Percentiles rank a stretch among this genome's conserved stretches.
phyloP scores from a whole-genome alignment of 192 early-diverging fungal species.

The Lobosporangium transversale region DNA sequence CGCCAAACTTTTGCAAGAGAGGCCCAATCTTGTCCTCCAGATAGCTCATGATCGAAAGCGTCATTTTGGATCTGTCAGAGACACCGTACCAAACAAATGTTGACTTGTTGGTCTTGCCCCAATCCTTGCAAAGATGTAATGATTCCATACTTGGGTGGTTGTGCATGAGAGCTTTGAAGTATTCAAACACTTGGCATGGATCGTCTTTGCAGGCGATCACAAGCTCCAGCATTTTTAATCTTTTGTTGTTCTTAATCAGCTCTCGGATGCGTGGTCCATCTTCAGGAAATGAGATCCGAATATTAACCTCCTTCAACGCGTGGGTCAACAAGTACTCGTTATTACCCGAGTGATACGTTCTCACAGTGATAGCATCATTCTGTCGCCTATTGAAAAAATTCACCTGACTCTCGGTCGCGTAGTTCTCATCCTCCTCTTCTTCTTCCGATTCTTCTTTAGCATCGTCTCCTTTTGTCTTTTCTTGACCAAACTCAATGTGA shows the following conservation, averaged over 20 bases:
- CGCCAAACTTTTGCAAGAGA: conserved; percentile 33
- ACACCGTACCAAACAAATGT: conserved; percentile 32
- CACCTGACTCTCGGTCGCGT: background rate
- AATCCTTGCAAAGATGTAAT: conserved; percentile 21
- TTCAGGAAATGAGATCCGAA: conserved; percentile 19
- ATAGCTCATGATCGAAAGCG: conserved; percentile 26
- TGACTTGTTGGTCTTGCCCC: conserved; percentile 20
- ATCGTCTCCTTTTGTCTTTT: background rate
- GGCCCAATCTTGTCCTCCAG: conserved; percentile 42
- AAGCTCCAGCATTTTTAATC: conserved; percentile 23
- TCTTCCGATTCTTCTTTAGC: no score
- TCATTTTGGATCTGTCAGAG: conserved; percentile 37
- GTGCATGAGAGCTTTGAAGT: conserved; percentile 28
- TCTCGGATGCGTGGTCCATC: conserved; percentile 45
- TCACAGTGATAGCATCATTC: conserved; percentile 19
- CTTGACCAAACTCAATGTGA: conserved; percentile 18
- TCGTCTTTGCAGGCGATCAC: conserved; percentile 21
- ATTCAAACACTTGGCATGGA: conserved; percentile 42
- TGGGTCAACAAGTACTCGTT: conserved; percentile 10
- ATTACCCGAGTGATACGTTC: conserved; percentile 12
- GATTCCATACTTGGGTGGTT: conserved; percentile 32
- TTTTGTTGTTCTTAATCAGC: conserved; percentile 33
- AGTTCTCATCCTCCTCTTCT: background rate
- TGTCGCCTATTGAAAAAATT: conserved; percentile 22
- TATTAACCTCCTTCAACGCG: conserved; percentile 28